These are phyloP conservation scores for Viola odorata DNA, from an alignment of 345 rosid genomes.

Conservation along the genomic window DNA sequence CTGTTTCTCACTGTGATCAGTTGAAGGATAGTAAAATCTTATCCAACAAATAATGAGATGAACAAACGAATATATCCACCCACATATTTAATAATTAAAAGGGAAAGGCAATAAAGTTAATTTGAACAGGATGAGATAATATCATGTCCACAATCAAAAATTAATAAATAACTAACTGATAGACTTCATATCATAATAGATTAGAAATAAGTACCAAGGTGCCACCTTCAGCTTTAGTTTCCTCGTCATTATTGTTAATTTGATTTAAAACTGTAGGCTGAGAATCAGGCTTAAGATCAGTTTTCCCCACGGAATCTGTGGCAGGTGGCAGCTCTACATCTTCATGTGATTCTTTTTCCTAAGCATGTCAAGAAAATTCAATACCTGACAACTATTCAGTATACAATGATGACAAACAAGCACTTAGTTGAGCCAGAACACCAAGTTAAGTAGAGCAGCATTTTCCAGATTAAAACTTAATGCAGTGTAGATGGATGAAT, in stretches of 20 bases:
- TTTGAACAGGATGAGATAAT: background rate
- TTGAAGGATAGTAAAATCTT: background rate
- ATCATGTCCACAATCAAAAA: background rate
- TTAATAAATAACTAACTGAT: background rate
- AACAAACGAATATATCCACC: background rate
- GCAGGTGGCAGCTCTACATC: conserved; percentile 36
- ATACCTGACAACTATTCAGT: no score
- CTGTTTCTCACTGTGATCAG: background rate
- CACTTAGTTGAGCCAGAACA: no score
- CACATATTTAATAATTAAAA: background rate
- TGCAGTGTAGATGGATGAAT: no score
- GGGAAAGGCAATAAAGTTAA: background rate
- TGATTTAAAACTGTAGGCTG: conserved; percentile 36
- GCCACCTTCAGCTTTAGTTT: conserved; percentile 34
- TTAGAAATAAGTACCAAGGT: conserved; percentile 42
- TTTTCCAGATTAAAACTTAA: no score
- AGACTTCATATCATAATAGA: background rate
- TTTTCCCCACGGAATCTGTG: conserved; percentile 29
- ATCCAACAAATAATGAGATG: no score
- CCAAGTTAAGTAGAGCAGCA: no score
- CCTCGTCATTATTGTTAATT: conserved; percentile 26
- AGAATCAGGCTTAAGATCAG: conserved; percentile 36
- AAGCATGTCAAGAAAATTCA: conserved; percentile 10
- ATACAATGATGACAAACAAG: no score
- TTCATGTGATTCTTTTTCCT: conserved; percentile 45